A percentile compares a stretch with the other conserved stretches of the same genome.
Conservation (phyloP, 805 yeast species). For the Debaryomyces tyrocola region DNA sequence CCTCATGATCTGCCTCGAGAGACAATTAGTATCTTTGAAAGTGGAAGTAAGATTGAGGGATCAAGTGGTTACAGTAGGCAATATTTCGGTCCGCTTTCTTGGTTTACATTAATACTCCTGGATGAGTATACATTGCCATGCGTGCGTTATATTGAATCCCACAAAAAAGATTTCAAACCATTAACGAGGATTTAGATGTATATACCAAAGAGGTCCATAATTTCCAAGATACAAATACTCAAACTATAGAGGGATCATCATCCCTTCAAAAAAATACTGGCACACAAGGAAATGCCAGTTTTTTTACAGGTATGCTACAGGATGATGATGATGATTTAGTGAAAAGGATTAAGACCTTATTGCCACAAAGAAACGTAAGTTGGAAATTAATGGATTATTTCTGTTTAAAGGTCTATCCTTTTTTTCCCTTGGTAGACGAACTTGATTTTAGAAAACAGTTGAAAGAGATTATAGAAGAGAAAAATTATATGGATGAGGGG, state of each 20-base stretch:
- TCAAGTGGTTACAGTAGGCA: neutral
- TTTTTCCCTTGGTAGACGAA: constrained; percentile 3
- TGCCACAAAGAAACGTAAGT: neutral
- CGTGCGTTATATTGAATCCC: neutral
- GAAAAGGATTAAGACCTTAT: neutral
- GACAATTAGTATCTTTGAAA: too few species aligned
- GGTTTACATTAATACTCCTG: neutral
- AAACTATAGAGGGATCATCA: neutral
- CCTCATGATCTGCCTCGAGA: too few species aligned
- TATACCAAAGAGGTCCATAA: neutral
- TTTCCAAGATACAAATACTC: neutral
- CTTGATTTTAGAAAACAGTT: neutral
- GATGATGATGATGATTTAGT: neutral
- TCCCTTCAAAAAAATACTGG: neutral
- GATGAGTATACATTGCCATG: neutral
- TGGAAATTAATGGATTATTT: neutral
- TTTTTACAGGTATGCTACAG: neutral
- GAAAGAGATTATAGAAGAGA: neutral
- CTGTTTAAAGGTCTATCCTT: neutral
- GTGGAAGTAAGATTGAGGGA: neutral
- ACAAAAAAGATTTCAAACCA: neutral
- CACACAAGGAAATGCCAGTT: neutral
- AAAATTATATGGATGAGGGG: neutral
- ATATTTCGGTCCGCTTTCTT: neutral
- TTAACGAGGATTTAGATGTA: neutral